Evolutionary conservation across 225 moss, liverwort and hornwort species (phyloP).

Genomic region (Marchantia paleacea): DNA sequence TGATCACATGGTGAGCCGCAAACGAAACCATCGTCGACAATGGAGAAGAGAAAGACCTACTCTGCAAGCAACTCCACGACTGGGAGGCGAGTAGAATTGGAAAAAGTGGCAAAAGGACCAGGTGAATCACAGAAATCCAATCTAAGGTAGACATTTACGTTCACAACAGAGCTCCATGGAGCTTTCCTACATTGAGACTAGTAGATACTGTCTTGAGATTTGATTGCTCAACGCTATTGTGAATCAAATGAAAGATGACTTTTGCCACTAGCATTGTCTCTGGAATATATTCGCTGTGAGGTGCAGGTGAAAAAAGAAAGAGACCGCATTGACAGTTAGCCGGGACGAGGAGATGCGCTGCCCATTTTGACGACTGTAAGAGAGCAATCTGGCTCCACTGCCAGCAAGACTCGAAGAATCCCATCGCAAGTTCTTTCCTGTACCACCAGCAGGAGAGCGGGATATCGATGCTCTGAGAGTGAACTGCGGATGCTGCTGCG

Average conservation of each 20-base stretch:
- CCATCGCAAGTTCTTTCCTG: constrained; percentile 1
- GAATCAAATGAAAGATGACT: no score
- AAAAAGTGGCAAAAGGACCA: neutral
- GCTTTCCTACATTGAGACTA: no score
- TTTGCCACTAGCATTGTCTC: neutral
- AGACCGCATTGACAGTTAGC: neutral
- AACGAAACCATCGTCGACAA: neutral
- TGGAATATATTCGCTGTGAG: no score
- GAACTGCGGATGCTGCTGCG: neutral
- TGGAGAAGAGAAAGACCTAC: neutral
- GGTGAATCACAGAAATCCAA: neutral
- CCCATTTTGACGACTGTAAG: neutral
- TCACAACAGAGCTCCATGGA: neutral
- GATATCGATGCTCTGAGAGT: neutral
- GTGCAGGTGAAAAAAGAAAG: neutral
- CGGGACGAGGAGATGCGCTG: neutral
- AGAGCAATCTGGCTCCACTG: neutral
- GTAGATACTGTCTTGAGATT: no score
- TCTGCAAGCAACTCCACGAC: neutral
- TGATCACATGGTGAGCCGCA: neutral
- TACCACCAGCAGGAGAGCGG: neutral
- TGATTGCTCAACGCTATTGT: no score
- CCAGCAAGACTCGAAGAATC: constrained; percentile 11
- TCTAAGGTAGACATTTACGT: neutral
- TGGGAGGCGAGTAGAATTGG: neutral